A percentile compares a stretch with the other conserved stretches of the same genome.
phyloP scores from a whole-genome alignment of 2,329 filamentous ascomycete genomes.

The Penicillium crustosum region DNA sequence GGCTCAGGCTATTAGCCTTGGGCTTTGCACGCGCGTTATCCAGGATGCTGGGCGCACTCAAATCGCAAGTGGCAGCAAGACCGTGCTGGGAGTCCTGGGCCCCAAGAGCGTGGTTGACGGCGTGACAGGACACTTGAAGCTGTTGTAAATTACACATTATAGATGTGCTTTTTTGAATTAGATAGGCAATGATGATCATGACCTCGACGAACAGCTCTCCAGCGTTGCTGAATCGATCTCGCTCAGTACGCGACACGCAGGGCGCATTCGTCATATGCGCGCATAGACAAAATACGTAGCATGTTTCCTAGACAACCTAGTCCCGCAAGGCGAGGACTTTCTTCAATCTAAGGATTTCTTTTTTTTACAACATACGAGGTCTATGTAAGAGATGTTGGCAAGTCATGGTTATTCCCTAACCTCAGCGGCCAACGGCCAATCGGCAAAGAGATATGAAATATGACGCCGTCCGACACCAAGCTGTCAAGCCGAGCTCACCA shows the following conservation, averaged over 20 bases:
- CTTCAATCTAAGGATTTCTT: background rate
- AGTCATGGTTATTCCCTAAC: conserved; percentile 86
- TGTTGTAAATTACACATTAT: conserved; percentile 58
- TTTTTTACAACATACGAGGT: conserved; percentile 10
- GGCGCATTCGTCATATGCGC: background rate
- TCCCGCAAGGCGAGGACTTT: background rate
- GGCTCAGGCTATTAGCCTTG: conserved; percentile 76
- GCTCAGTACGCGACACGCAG: background rate
- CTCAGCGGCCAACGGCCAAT: conserved; percentile 83
- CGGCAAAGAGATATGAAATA: conserved; percentile 88
- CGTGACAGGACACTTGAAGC: conserved; percentile 80
- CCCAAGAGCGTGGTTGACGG: conserved; percentile 84
- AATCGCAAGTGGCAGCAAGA: conserved; percentile 89
- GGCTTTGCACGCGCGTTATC: conserved; percentile 84
- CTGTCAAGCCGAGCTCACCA: conserved; percentile 66
- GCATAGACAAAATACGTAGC: background rate
- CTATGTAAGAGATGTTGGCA: conserved; percentile 58
- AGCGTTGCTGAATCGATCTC: background rate
- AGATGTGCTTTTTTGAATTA: background rate
- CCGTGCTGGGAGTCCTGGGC: conserved; percentile 79
- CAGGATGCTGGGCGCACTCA: conserved; percentile 96
- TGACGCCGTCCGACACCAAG: conserved; percentile 63
- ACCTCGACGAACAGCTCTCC: conserved; percentile 16
- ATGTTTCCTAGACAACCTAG: background rate
- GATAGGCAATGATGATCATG: conserved; percentile 20